phyloP scores from a whole-genome alignment of 352 stramenopile species.

The Phytophthora macrochlamydospora region DNA sequence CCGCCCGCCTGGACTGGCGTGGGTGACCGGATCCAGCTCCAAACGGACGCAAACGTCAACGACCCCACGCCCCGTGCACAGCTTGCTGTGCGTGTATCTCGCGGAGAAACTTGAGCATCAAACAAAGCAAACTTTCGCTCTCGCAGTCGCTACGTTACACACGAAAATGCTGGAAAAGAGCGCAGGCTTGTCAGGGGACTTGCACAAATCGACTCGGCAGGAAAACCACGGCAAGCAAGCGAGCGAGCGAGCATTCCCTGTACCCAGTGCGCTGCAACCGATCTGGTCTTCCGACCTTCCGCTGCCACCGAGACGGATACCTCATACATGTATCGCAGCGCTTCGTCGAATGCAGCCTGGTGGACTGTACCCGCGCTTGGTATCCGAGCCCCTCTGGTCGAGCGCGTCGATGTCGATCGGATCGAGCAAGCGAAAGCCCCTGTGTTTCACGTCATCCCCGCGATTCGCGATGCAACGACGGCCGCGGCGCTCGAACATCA shows the following conservation, averaged over 20 bases:
- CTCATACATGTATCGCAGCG: not conserved
- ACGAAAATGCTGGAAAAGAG: not conserved
- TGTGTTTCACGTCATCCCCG: conserved; percentile 26
- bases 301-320: not conserved
- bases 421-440: conserved; percentile 9
- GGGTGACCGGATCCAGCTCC: conserved; percentile 24
- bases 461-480: not conserved
- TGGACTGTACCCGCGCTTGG: not conserved
- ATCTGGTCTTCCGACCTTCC: conserved; percentile 3
- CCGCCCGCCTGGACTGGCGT: not conserved
- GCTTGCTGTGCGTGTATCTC: too few relatives aligned
- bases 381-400: conserved; percentile 13
- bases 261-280: not conserved
- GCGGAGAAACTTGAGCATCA: not conserved
- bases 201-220: too few relatives aligned
- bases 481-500: not conserved
- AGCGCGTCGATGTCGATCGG: conserved; percentile 22
- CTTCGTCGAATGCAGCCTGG: not conserved
- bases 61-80: too few relatives aligned
- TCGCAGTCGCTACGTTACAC: conserved; percentile 22
- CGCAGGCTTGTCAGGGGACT: too few relatives aligned
- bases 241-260: not conserved
- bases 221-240: not conserved
- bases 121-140: conserved; percentile 18
- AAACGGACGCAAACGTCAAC: not conserved